Conservation (phyloP, 2,329 filamentous ascomycete genomes). For the Chaetomiaceae sp. region DNA sequence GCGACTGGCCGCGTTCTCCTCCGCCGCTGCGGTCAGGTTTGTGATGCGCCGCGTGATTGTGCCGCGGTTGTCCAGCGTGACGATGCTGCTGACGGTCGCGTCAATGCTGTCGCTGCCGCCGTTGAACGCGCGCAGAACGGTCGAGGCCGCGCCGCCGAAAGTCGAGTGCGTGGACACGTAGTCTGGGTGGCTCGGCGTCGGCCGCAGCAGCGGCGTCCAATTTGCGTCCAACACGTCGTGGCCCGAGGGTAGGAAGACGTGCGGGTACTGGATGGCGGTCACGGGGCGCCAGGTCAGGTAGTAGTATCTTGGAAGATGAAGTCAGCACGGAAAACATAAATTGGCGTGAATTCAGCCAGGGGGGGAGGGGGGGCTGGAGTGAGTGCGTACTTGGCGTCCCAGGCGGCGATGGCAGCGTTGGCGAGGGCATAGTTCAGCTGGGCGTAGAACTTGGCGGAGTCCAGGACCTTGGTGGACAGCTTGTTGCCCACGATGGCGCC, state of each 20-base stretch:
- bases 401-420: constrained; percentile 20
- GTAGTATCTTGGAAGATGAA: no score
- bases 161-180: constrained; percentile 21
- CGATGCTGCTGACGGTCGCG: not conserved
- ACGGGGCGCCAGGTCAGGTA: constrained; percentile 19
- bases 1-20: constrained; percentile 19
- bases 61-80: not conserved
- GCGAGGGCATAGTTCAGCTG: constrained; percentile 24
- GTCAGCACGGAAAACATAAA: no score
- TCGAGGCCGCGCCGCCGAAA: constrained; percentile 17
- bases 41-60: constrained; percentile 17
- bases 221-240: constrained; percentile 11
- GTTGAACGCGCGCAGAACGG: constrained; percentile 16
- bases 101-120: constrained; percentile 1
- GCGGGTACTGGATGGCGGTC: constrained; percentile 17
- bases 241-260: constrained; percentile 10
- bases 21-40: constrained; percentile 11
- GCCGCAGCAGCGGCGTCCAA: constrained; percentile 18
- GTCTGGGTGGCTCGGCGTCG: constrained; percentile 20
- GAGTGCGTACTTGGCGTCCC: constrained; percentile 17
- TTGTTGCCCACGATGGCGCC: constrained; percentile 14
- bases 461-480: constrained; percentile 15
- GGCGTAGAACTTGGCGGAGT: constrained; percentile 22
- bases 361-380: not conserved
- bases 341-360: not conserved